A percentile compares a stretch with the other conserved stretches of the same genome.
Evolutionary conservation across 306 rosid species (phyloP).

Genomic region (Acacia confusa): DNA sequence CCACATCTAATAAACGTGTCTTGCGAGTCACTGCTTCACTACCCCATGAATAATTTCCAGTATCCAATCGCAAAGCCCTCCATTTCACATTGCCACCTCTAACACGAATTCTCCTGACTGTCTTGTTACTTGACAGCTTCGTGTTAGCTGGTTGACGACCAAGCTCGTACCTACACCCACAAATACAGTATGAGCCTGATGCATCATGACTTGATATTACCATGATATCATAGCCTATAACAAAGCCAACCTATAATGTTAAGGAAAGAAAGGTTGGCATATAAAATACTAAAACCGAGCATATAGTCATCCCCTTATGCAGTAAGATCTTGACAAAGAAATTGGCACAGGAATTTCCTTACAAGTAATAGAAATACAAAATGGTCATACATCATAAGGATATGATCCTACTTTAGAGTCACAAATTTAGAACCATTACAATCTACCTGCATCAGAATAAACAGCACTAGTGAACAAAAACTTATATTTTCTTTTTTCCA

Average conservation of each 20-base stretch:
- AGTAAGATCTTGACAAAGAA: background rate
- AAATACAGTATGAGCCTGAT: background rate
- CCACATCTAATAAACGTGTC: slow-evolving; percentile 57
- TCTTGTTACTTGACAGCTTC: slow-evolving; percentile 59
- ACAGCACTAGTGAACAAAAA: background rate
- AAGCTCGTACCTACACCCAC: slow-evolving; percentile 50
- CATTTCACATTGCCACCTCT: slow-evolving; percentile 66
- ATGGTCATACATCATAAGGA: background rate
- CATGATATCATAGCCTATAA: background rate
- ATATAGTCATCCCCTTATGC: background rate
- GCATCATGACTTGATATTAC: background rate
- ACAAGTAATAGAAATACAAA: background rate
- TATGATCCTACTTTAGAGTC: background rate
- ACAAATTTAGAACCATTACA: background rate
- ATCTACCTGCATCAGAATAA: background rate
- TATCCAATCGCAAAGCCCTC: slow-evolving; percentile 61
- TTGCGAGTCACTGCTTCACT: slow-evolving; percentile 59
- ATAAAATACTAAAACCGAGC: background rate
- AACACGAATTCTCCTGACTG: slow-evolving; percentile 53
- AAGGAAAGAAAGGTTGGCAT: background rate
- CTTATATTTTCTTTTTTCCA: background rate
- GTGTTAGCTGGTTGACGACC: slow-evolving; percentile 64
- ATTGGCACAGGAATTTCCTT: background rate
- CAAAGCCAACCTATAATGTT: background rate
- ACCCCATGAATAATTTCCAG: slow-evolving; percentile 59